A percentile compares a stretch with the other conserved stretches of the same genome.
These are phyloP conservation scores for Coemansia sp. DNA, from an alignment of 192 early-diverging fungal species.

Conservation along the genomic window DNA sequence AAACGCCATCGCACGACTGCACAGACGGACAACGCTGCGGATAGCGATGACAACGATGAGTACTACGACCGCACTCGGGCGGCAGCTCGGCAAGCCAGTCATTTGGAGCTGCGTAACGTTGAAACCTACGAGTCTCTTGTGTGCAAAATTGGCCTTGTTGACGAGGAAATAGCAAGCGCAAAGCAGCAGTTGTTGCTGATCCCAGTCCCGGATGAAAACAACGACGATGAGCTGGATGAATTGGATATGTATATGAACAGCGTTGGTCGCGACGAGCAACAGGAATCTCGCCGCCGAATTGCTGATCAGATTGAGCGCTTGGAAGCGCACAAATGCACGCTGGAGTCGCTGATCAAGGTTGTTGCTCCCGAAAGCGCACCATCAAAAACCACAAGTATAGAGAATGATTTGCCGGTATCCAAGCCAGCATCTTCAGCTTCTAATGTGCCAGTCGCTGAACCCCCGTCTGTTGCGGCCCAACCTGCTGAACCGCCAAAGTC, in stretches of 20 bases:
- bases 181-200: conserved; percentile 11
- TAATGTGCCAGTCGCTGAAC: background rate
- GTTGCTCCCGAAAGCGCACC: conserved; percentile 25
- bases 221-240: conserved; percentile 49
- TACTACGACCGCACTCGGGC: conserved; percentile 60
- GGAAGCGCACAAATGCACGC: conserved; percentile 38
- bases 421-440: background rate
- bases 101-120: conserved; percentile 36
- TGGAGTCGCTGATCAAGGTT: conserved; percentile 23
- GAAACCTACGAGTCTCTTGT: conserved; percentile 68
- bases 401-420: background rate
- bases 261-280: conserved; percentile 48
- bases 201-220: background rate
- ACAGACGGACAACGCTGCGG: conserved; percentile 29
- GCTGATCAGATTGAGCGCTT: conserved; percentile 47
- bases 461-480: background rate
- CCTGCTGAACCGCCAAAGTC: background rate
- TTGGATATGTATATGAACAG: conserved; percentile 66
- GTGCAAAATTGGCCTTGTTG: conserved; percentile 26
- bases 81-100: conserved; percentile 21
- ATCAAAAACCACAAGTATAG: background rate
- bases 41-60: conserved; percentile 58
- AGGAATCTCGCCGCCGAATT: conserved; percentile 42
- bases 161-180: conserved; percentile 33
- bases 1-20: conserved; percentile 1